Base-by-base conservation (phyloP, 1,284 basidiomycete genomes). In the Paramarasmius palmivorus region DNA sequence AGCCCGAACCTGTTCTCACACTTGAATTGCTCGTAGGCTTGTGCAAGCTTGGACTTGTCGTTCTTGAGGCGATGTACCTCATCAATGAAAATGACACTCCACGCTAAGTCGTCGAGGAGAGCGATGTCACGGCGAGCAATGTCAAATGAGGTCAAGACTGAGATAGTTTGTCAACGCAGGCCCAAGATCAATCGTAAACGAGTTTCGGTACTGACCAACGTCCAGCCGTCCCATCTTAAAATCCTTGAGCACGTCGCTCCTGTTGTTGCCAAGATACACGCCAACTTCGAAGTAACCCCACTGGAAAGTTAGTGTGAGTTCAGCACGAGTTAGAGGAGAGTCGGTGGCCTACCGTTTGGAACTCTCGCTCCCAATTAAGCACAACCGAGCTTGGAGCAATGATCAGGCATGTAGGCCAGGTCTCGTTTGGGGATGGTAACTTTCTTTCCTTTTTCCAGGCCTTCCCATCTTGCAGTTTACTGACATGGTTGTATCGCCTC, bases 11-110 rank as follows among this genome's bases (percentile, higher is more conserved):
- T 82, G 2, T 75, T 66, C 14, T 64, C 54, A 63, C 88, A 91
- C 0, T 65, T 53, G 62, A 93, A 90, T 41, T 73, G 76, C 58
- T 86, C 79, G 58, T 87, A 84, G 0, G 90, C 86, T 26, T 67
- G 51, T 0, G 88, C 84, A 8, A 84, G 81, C 60, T 86, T 82
- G 0, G 81, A 82, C 35, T 65, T 64, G 1, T 83, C 78, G 57
- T 92, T 93, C 68, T 94, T 95, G 57, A 93, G 75, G 8, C 82
- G 81, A 64, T 95, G 92, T 0, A 82, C 92, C 66, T 95, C 93
- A 61, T 95, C 92, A 12, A 93, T 82, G 55, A 95, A 81, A 47
- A 92, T 74, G 53, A 83, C 79, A 1, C 83, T 83, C 81, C 82
- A 88, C 0, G 83, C 69, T 15, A 92, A 77, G 42, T 77, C 74